These are phyloP conservation scores for Periconia sp. DNA, from an alignment of 2,329 filamentous ascomycete species.

Conservation along the genomic window DNA sequence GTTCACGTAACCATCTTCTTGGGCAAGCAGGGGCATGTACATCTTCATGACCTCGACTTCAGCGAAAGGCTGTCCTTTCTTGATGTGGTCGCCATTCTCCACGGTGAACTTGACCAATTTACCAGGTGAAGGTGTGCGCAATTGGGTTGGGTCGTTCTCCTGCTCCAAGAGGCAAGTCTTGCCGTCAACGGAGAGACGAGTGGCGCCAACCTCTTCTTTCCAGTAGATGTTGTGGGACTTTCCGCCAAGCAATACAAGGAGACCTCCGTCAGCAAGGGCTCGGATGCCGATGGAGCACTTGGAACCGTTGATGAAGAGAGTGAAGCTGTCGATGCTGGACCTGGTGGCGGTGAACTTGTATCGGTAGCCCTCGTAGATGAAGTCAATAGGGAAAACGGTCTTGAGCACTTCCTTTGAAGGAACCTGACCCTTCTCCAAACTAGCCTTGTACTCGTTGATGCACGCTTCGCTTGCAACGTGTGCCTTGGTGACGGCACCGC, in stretches of 20 bases:
- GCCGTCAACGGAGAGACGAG: conserved; percentile 92
- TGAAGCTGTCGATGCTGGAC: conserved; percentile 90
- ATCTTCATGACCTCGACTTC: conserved; percentile 99
- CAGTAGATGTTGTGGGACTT: conserved; percentile 98
- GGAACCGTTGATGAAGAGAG: conserved; percentile 97
- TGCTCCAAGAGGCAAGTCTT: conserved; percentile 98
- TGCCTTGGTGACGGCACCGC: conserved; percentile 91
- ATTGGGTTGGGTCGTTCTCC: conserved; percentile 97
- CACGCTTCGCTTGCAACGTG: conserved; percentile 91
- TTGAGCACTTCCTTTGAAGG: conserved; percentile 95
- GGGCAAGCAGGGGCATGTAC: conserved; percentile 97
- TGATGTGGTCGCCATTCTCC: conserved; percentile 91
- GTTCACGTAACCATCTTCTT: conserved; percentile 94
- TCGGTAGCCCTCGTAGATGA: conserved; percentile 94
- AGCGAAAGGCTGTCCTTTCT: conserved; percentile 88
- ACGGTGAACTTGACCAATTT: conserved; percentile 98
- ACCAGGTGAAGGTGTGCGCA: conserved; percentile 90
- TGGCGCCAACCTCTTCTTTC: conserved; percentile 98
- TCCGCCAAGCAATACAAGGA: conserved; percentile 85
- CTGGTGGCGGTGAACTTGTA: conserved; percentile 99
- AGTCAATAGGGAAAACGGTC: conserved; percentile 96
- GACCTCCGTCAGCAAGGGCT: conserved; percentile 88
- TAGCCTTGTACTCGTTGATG: conserved; percentile 81
- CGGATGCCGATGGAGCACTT: conserved; percentile 93
- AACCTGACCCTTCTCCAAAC: conserved; percentile 95